These are phyloP conservation scores for Talaromyces amestolkiae DNA, from an alignment of 2,329 filamentous ascomycete species.

Conservation along the genomic window DNA sequence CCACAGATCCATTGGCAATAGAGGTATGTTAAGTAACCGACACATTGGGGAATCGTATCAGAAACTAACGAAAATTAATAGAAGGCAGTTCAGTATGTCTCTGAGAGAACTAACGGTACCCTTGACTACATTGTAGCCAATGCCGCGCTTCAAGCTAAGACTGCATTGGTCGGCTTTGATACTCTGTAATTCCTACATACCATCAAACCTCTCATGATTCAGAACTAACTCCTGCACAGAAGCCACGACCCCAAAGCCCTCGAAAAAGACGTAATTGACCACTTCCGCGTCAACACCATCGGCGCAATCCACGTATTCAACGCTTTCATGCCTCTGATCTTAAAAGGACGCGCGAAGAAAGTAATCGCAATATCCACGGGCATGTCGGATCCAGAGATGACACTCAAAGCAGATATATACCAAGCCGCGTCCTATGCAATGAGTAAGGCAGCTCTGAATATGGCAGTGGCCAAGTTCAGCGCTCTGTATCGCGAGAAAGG, in stretches of 20 bases:
- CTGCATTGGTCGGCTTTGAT: constrained; percentile 29
- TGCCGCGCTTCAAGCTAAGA: constrained; percentile 39
- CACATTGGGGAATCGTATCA: not conserved
- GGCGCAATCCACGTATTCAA: constrained; percentile 55
- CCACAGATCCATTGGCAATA: constrained; percentile 27
- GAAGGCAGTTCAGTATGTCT: constrained; percentile 13
- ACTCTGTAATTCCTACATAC: constrained; percentile 36
- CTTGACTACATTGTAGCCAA: constrained; percentile 57
- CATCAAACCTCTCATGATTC: not conserved
- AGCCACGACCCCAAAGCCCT: constrained; percentile 33
- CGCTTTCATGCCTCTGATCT: constrained; percentile 53
- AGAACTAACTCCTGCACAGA: constrained; percentile 24
- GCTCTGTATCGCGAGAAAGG: constrained; percentile 51
- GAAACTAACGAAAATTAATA: constrained; percentile 26
- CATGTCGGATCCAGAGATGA: constrained; percentile 48
- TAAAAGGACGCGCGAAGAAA: constrained; percentile 54
- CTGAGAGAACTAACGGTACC: constrained; percentile 26
- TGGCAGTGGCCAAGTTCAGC: constrained; percentile 54
- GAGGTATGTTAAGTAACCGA: not conserved
- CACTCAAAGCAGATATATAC: constrained; percentile 38
- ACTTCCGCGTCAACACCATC: constrained; percentile 51
- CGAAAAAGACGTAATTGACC: constrained; percentile 32
- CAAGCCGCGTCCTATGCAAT: constrained; percentile 45
- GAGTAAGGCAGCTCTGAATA: constrained; percentile 55
- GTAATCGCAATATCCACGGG: constrained; percentile 53